These are phyloP conservation scores for Scalesia atractyloides DNA, from an alignment of 129 eudicot species.

Conservation along the genomic window DNA sequence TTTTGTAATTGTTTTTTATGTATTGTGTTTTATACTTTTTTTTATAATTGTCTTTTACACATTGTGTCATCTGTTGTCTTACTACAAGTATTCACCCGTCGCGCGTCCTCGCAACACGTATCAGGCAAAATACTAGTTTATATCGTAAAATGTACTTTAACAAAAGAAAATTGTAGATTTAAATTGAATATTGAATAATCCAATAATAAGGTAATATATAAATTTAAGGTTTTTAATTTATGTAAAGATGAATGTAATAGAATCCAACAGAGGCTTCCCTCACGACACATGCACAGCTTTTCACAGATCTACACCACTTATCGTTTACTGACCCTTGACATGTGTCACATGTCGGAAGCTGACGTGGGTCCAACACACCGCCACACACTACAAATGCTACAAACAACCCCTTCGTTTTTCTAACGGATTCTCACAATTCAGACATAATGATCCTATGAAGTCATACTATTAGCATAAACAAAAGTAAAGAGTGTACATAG, in stretches of 20 bases:
- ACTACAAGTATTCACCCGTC: too few relatives aligned
- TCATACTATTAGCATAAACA: background rate
- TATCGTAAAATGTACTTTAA: too few relatives aligned
- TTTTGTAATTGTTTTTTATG: too few relatives aligned
- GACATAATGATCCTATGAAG: too few relatives aligned
- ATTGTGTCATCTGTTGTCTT: too few relatives aligned
- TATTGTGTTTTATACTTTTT: too few relatives aligned
- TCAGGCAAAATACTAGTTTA: too few relatives aligned
- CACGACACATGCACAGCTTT: slow-evolving; percentile 7
- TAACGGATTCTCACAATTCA: background rate
- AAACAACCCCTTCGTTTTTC: slow-evolving; percentile 15
- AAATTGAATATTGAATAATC: too few relatives aligned
- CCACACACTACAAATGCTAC: slow-evolving; percentile 12
- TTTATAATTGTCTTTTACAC: too few relatives aligned
- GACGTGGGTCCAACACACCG: slow-evolving; percentile 30
- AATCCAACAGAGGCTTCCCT: background rate
- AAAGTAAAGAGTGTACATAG: background rate
- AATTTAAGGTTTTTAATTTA: background rate
- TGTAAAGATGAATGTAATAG: background rate
- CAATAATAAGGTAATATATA: too few relatives aligned
- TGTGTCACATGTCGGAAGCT: slow-evolving; percentile 22
- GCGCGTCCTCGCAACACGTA: too few relatives aligned
- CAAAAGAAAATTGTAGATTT: too few relatives aligned
- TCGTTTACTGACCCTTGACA: slow-evolving; percentile 13
- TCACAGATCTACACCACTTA: slow-evolving; percentile 24